Percentiles rank a stretch among this genome's conserved stretches.
Evolutionary conservation across 1,139 yeast species (phyloP).

Genomic region (Geotrichum candidum): DNA sequence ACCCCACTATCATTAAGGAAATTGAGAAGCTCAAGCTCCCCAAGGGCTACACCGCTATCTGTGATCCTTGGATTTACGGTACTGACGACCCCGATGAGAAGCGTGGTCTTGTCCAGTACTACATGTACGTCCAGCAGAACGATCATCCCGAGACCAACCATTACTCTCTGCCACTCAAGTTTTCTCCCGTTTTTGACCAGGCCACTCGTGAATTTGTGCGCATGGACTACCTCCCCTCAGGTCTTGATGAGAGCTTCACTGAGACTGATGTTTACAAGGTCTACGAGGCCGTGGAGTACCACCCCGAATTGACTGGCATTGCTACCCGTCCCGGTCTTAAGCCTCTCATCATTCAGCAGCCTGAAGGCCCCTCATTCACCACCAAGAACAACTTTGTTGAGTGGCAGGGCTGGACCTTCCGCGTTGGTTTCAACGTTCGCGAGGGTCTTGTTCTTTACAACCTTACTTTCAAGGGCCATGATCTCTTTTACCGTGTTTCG

Average conservation of each 20-base stretch:
- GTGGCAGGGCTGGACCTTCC: slow-evolving; percentile 90
- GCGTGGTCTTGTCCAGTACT: slow-evolving; percentile 57
- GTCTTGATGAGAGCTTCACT: slow-evolving; percentile 41
- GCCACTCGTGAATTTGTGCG: slow-evolving; percentile 54
- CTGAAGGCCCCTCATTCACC: slow-evolving; percentile 79
- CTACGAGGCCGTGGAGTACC: slow-evolving; percentile 18
- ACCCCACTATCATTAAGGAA: slow-evolving; percentile 49
- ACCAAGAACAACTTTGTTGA: slow-evolving; percentile 51
- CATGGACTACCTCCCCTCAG: slow-evolving; percentile 59
- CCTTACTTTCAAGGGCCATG: slow-evolving; percentile 73
- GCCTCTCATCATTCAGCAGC: slow-evolving; percentile 63
- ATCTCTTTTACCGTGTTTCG: slow-evolving; percentile 68
- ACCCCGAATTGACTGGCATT: slow-evolving; percentile 27
- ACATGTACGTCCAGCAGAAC: slow-evolving; percentile 53
- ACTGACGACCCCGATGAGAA: slow-evolving; percentile 43
- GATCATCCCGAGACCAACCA: slow-evolving; percentile 65
- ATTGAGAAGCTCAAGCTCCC: slow-evolving; percentile 49
- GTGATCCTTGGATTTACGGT: slow-evolving; percentile 73
- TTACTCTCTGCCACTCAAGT: slow-evolving; percentile 69
- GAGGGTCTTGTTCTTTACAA: slow-evolving; percentile 81
- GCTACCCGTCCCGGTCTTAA: slow-evolving; percentile 52
- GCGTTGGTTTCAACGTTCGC: slow-evolving; percentile 67
- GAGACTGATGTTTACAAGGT: slow-evolving; percentile 6
- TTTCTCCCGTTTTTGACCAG: slow-evolving; percentile 67
- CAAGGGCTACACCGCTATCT: slow-evolving; percentile 37